Evolutionary conservation across 2,329 filamentous ascomycete genomes (phyloP).

Genomic region (Apiospora aurea): DNA sequence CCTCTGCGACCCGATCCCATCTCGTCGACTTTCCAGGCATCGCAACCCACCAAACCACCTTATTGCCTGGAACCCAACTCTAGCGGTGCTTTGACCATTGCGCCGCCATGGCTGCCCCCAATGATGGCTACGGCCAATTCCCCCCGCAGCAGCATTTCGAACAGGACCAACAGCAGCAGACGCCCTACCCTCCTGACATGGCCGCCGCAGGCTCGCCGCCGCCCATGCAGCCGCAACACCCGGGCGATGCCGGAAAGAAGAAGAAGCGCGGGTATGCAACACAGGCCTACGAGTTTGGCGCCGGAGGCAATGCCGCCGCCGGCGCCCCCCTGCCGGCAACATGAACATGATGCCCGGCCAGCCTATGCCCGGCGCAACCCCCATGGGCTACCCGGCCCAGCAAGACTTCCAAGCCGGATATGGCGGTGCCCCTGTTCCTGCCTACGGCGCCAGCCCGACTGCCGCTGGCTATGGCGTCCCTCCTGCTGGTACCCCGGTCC

Average conservation of each 20-base stretch:
- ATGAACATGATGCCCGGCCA: slow-evolving; percentile 43
- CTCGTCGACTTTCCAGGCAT: slow-evolving; percentile 20
- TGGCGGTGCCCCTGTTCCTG: slow-evolving; percentile 36
- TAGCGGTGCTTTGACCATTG: slow-evolving; percentile 29
- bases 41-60: slow-evolving; percentile 21
- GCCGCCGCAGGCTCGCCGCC: slow-evolving; percentile 44
- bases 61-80: slow-evolving; percentile 15
- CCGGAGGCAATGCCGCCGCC: slow-evolving; percentile 79
- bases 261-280: slow-evolving; percentile 97
- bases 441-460: slow-evolving; percentile 51
- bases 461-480: slow-evolving; percentile 50
- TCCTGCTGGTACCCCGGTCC: slow-evolving; percentile 48
- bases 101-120: slow-evolving; percentile 62
- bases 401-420: slow-evolving; percentile 49
- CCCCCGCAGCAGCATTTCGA: slow-evolving; percentile 48
- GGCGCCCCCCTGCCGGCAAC: slow-evolving; percentile 47
- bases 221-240: slow-evolving; percentile 42
- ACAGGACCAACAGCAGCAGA: slow-evolving; percentile 43
- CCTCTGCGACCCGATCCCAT: slow-evolving; percentile 19
- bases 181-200: slow-evolving; percentile 41
- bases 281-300: slow-evolving; percentile 91
- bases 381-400: slow-evolving; percentile 56
- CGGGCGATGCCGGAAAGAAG: slow-evolving; percentile 64
- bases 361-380: slow-evolving; percentile 45
- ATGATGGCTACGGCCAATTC: slow-evolving; percentile 61